These are phyloP conservation scores for Phytophthora sansomeana DNA, from an alignment of 352 stramenopile genomes.

Conservation along the genomic window DNA sequence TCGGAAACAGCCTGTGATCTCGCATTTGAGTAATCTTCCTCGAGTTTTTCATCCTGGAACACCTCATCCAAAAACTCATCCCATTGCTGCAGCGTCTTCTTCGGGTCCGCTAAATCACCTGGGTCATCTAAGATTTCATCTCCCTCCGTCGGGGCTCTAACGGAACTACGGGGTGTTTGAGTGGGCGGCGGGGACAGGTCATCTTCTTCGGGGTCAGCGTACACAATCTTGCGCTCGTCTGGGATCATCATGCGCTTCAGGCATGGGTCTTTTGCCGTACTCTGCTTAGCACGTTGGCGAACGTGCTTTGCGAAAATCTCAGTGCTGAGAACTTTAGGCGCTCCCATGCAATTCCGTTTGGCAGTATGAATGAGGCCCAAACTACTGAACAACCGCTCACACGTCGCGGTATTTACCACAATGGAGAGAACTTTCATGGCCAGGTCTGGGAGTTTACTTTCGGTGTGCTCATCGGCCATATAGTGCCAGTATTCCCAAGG, in stretches of 20 bases:
- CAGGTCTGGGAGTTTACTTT: constrained; percentile 1
- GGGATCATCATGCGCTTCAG: constrained; percentile 8
- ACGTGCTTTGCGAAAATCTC: constrained; percentile 11
- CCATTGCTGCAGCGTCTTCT: constrained; percentile 3
- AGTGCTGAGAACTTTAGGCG: not conserved
- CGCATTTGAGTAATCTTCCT: not conserved
- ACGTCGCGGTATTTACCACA: constrained; percentile 13
- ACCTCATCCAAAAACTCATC: constrained; percentile 3
- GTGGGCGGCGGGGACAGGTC: not conserved
- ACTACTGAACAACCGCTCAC: constrained; percentile 11
- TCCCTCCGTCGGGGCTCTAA: not conserved
- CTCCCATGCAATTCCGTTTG: constrained; percentile 2
- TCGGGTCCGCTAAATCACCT: constrained; percentile 1
- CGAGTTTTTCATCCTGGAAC: not conserved
- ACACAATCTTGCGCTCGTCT: constrained; percentile 3
- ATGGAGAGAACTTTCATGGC: constrained; percentile 12
- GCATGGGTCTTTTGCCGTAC: not conserved
- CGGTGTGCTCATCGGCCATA: constrained; percentile 1
- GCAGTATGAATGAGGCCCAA: constrained; percentile 10
- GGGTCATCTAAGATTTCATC: constrained; percentile 7
- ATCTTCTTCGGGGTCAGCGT: not conserved
- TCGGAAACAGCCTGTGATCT: not conserved
- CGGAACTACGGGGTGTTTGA: not conserved
- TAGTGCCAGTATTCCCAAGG: constrained; percentile 13
- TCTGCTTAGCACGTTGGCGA: not conserved